Evolutionary conservation across 352 stramenopile species (phyloP).

Genomic region (Phytopythium litorale): DNA sequence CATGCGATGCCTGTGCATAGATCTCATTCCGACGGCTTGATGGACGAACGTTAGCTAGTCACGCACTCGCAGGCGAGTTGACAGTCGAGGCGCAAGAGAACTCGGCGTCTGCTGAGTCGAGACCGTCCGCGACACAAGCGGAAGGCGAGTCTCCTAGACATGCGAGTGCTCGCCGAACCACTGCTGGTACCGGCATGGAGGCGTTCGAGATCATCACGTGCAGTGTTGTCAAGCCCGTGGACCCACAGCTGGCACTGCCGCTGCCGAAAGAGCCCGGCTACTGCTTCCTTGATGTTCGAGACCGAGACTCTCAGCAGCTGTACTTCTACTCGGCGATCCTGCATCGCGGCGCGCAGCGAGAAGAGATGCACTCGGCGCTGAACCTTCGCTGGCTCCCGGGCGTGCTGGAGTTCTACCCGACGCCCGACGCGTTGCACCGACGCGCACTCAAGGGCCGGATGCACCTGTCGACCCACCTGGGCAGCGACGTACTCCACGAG

Average conservation of each 20-base stretch:
- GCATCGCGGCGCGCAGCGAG: conserved; percentile 20
- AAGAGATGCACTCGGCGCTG: conserved; percentile 13
- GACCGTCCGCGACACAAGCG: not conserved
- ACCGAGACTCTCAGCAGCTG: conserved; percentile 9
- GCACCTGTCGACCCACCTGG: conserved; percentile 22
- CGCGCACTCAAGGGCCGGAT: conserved; percentile 46
- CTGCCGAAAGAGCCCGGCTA: conserved; percentile 38
- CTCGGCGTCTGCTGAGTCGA: no score
- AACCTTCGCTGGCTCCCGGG: conserved; percentile 48
- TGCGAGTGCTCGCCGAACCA: not conserved
- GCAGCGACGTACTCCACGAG: conserved; percentile 22
- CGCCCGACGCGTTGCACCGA: conserved; percentile 29
- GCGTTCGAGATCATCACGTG: conserved; percentile 25
- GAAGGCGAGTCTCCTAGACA: not conserved
- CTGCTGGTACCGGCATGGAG: conserved; percentile 15
- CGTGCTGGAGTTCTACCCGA: conserved; percentile 40
- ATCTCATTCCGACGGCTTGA: conserved; percentile 17
- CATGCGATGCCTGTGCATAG: no score
- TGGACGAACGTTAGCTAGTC: conserved; percentile 8
- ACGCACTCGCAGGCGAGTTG: conserved; percentile 10
- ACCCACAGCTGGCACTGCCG: conserved; percentile 7
- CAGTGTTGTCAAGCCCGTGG: conserved; percentile 4
- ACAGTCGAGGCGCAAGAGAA: conserved; percentile 11
- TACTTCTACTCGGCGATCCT: conserved; percentile 38
- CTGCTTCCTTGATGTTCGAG: conserved; percentile 28